phyloP scores from a whole-genome alignment of 1,284 basidiomycete genomes.

The Entoloma clypeatum region DNA sequence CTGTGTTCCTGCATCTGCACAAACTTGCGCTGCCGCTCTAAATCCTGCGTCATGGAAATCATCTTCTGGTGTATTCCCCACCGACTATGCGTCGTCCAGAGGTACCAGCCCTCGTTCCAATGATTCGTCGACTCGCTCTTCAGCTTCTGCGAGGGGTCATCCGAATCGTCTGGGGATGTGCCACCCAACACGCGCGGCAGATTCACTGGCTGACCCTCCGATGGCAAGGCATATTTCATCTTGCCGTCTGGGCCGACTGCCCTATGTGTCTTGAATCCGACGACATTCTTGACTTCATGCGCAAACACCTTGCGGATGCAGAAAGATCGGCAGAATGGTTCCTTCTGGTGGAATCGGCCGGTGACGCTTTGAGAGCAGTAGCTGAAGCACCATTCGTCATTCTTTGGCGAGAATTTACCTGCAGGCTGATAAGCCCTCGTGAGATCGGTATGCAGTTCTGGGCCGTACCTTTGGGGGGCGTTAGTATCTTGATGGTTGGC shows the following conservation, averaged over 20 bases:
- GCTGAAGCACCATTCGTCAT: conserved; percentile 72
- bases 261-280: conserved; percentile 43
- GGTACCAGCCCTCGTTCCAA: conserved; percentile 74
- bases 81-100: conserved; percentile 60
- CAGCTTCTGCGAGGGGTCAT: conserved; percentile 20
- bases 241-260: conserved; percentile 38
- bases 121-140: conserved; percentile 37
- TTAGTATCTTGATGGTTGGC: conserved; percentile 49
- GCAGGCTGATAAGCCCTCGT: conserved; percentile 9
- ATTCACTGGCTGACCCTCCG: conserved; percentile 55
- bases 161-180: conserved; percentile 27
- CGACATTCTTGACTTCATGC: conserved; percentile 62
- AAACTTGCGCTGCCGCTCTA: conserved; percentile 47
- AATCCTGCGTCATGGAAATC: conserved; percentile 52
- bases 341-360: conserved; percentile 50
- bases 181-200: conserved; percentile 42
- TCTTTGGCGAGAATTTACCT: conserved; percentile 55
- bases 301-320: conserved; percentile 71
- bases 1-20: conserved; percentile 38
- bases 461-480: conserved; percentile 40
- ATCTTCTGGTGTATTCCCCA: conserved; percentile 54
- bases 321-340: conserved; percentile 62
- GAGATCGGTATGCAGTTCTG: background rate
- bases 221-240: conserved; percentile 54
- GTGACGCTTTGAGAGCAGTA: conserved; percentile 64